Percentiles rank a stretch among this genome's conserved stretches.
Conservation (phyloP, 2,329 filamentous ascomycete species). For the Trichophyton schoenleinii region DNA sequence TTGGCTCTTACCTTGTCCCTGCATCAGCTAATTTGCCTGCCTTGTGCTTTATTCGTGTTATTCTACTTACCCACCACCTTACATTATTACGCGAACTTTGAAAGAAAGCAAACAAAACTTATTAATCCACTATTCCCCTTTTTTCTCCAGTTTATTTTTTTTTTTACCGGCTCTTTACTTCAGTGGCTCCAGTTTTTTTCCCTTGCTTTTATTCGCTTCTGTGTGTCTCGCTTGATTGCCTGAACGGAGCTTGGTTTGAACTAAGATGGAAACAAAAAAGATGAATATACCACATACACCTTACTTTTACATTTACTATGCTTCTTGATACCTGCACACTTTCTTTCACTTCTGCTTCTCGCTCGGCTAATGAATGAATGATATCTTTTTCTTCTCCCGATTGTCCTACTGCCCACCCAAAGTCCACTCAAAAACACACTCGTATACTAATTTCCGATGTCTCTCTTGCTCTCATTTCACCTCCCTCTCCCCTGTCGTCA, state of each 20-base stretch:
- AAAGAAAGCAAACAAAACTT: constrained; percentile 1
- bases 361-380: background rate
- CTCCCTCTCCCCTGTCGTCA: background rate
- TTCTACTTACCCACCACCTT: background rate
- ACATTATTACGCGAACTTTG: background rate
- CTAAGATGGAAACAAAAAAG: background rate
- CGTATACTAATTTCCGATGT: background rate
- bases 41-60: background rate
- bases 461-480: background rate
- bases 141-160: background rate
- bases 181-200: background rate
- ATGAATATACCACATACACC: background rate
- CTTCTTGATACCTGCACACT: too few relatives aligned
- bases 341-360: background rate
- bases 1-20: background rate
- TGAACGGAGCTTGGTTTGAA: background rate
- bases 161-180: too few relatives aligned
- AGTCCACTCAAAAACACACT: background rate
- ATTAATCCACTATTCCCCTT: background rate
- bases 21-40: background rate
- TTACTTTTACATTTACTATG: too few relatives aligned
- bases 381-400: background rate
- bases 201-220: background rate
- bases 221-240: background rate
- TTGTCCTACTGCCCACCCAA: background rate